A percentile compares a stretch with the other conserved stretches of the same genome.
These are phyloP conservation scores for Erysimum cheiranthoides DNA, from an alignment of 345 rosid species.

Conservation along the genomic window DNA sequence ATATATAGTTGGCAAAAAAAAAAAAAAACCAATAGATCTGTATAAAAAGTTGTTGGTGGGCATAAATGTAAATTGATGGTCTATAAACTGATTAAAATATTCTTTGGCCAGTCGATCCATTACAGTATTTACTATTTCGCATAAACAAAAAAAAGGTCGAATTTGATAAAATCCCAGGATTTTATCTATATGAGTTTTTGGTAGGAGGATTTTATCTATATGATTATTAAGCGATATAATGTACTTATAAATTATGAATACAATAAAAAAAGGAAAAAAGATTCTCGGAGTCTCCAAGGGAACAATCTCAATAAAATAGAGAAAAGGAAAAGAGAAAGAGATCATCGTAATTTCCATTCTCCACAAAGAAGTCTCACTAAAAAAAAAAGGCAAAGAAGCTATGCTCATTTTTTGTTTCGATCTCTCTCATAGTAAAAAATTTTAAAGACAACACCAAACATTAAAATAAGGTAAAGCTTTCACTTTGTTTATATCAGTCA, in stretches of 20 bases:
- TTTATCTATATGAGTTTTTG: constrained; percentile 31
- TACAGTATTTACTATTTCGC: background rate
- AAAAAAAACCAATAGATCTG: background rate
- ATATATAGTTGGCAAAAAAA: no score
- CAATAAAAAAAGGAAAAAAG: background rate
- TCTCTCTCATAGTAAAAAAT: constrained; percentile 12
- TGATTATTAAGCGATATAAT: background rate
- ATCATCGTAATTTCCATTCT: constrained; percentile 41
- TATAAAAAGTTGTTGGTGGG: constrained; percentile 29
- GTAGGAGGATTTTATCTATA: constrained; percentile 30
- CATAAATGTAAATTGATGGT: constrained; percentile 26
- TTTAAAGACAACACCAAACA: constrained; percentile 23
- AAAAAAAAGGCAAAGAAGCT: constrained; percentile 2
- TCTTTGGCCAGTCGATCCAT: constrained; percentile 8
- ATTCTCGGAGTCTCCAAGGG: constrained; percentile 44
- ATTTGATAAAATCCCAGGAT: constrained; percentile 1
- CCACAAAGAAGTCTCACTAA: constrained; percentile 15
- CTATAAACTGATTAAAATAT: constrained; percentile 19
- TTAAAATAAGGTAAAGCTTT: constrained; percentile 44
- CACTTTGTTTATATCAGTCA: constrained; percentile 45
- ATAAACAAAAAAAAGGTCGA: background rate
- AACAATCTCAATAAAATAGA: constrained; percentile 29
- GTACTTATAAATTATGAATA: background rate
- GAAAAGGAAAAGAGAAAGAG: background rate
- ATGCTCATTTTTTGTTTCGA: constrained; percentile 27